These are phyloP conservation scores for Fusarium nodosum DNA, from an alignment of 2,329 filamentous ascomycete genomes.

Conservation along the genomic window DNA sequence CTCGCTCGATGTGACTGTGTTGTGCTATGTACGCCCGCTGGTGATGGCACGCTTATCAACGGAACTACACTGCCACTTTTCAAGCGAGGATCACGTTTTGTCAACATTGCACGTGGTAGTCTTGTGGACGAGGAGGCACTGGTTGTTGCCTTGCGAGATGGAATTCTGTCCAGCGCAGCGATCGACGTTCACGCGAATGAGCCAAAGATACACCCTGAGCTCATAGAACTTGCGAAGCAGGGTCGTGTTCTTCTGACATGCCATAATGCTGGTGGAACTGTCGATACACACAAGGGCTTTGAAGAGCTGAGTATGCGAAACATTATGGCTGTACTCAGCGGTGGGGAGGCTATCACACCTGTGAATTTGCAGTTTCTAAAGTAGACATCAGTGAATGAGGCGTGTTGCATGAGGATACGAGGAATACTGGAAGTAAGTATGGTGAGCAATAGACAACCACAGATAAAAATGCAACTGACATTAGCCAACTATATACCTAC, in stretches of 20 bases:
- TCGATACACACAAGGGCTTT: slow-evolving; percentile 75
- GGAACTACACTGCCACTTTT: slow-evolving; percentile 63
- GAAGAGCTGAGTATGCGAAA: slow-evolving; percentile 77
- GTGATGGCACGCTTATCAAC: slow-evolving; percentile 62
- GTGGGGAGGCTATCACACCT: slow-evolving; percentile 67
- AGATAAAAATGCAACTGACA: slow-evolving; percentile 1
- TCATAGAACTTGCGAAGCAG: slow-evolving; percentile 57
- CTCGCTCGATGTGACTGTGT: slow-evolving; percentile 69
- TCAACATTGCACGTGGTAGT: slow-evolving; percentile 75
- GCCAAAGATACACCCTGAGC: slow-evolving; percentile 64
- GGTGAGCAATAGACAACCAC: slow-evolving; percentile 4
- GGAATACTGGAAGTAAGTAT: background rate
- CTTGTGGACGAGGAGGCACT: slow-evolving; percentile 76
- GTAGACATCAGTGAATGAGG: slow-evolving; percentile 24
- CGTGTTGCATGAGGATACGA: background rate
- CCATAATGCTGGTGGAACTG: slow-evolving; percentile 76
- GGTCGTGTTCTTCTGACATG: slow-evolving; percentile 71
- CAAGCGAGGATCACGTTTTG: slow-evolving; percentile 68
- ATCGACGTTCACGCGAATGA: slow-evolving; percentile 75
- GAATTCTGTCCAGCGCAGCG: slow-evolving; percentile 65
- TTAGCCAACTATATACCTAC: slow-evolving; percentile 23
- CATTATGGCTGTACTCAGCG: slow-evolving; percentile 69
- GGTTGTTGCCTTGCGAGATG: slow-evolving; percentile 68
- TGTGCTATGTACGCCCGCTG: slow-evolving; percentile 71
- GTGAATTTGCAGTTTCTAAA: slow-evolving; percentile 71